These are phyloP conservation scores for Hysterium pulicare DNA, from an alignment of 2,329 filamentous ascomycete species.

Conservation along the genomic window DNA sequence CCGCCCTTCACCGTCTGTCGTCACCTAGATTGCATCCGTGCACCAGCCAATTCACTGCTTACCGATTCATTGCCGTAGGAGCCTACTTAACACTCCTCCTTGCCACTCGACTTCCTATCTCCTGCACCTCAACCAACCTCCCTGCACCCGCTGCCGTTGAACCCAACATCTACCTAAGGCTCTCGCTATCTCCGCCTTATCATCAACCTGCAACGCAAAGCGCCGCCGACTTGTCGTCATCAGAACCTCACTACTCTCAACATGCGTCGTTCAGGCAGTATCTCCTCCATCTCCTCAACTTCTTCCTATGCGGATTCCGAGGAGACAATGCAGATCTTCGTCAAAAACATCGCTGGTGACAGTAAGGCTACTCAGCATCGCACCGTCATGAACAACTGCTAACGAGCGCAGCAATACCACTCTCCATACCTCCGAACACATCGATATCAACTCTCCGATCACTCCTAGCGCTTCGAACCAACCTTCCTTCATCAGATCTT, in stretches of 20 bases:
- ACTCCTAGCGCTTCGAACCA: slow-evolving; percentile 57
- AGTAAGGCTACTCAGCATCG: slow-evolving; percentile 47
- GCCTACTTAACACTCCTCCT: slow-evolving; percentile 1
- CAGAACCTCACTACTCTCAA: slow-evolving; percentile 10
- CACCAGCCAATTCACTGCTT: slow-evolving; percentile 1
- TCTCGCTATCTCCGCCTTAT: slow-evolving; percentile 13
- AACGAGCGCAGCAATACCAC: slow-evolving; percentile 50
- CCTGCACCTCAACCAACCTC: no score
- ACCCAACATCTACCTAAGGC: not conserved
- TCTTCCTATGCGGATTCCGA: slow-evolving; percentile 43
- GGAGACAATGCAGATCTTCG: slow-evolving; percentile 59
- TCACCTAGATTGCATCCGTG: slow-evolving; percentile 1
- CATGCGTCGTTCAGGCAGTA: slow-evolving; percentile 36
- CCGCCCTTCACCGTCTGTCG: no score
- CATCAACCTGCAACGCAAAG: slow-evolving; percentile 3
- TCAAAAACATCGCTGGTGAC: slow-evolving; percentile 57
- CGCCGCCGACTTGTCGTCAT: slow-evolving; percentile 9
- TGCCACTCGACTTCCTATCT: not conserved
- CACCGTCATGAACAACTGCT: slow-evolving; percentile 17
- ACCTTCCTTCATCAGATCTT: slow-evolving; percentile 48
- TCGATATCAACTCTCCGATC: slow-evolving; percentile 55
- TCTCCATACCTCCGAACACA: slow-evolving; percentile 53
- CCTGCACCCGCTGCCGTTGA: no score
- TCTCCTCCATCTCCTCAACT: slow-evolving; percentile 38
- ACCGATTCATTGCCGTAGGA: no score